Base-by-base conservation (phyloP, 192 early-diverging fungal species). In the Coemansia javaensis region DNA sequence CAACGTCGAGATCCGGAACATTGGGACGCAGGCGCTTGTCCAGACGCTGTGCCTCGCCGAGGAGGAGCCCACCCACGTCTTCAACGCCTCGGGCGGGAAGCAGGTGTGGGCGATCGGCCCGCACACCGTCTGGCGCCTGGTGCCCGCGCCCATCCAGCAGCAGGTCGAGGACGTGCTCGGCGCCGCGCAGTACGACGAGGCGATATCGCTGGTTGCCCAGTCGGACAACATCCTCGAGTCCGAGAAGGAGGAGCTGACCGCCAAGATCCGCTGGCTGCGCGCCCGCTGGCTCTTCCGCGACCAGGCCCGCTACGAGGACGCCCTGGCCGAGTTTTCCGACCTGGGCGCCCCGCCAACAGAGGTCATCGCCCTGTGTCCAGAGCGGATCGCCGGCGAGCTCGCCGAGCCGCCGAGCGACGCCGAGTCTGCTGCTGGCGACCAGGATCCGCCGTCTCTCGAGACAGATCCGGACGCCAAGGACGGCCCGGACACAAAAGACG, bases 1-100 rank as follows among this genome's bases (percentile, higher is more conserved):
- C 30, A 75, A 85, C 30, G 81, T 98, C 1, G 90, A 94, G 57
- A 87, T 98, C 13, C 80, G 90, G 53, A 92, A 89, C 39, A 83
- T 96, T 37, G 85, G 77, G 35, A 88, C 90, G 0, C 83, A 85
- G 39, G 82, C 81, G 3, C 63, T 93, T 17, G 88, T 98, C 4
- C 95, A 98, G 60, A 75, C 79, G 24, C 79, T 93, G 11, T 77
- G 82, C 14, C 69, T 98, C 22, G 55, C 77, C 1, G 68, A 66
- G 25, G 77, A 86, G 24, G 76, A 81, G 25, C 72, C 72, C 6
- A 25, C 50, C 16, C 38, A 50, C 2, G 46, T 68, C 13, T 68
- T 77, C n/a, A 70, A 83, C 30, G 74, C 85, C 31, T 75, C 82
- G 36, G 79, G 82, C 56, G 88, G 88, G 27, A 87, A 87, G 49